phyloP scores from a whole-genome alignment of 768 basidiomycete species.

The Chiua virens region DNA sequence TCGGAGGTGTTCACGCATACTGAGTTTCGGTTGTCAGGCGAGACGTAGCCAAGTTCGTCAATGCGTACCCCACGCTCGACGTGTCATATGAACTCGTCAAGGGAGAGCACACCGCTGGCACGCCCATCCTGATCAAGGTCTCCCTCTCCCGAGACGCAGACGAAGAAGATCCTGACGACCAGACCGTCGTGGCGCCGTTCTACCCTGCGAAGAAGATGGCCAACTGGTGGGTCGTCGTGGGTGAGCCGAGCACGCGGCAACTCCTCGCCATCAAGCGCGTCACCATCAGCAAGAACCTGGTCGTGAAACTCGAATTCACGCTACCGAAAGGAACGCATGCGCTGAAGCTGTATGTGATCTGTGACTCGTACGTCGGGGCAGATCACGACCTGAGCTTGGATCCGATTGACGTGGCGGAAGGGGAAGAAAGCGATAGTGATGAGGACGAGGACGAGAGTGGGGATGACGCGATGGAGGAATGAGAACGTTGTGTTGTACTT shows the following conservation, averaged over 20 bases:
- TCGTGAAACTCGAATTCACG: constrained; percentile 86
- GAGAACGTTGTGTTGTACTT: not conserved
- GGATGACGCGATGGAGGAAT: constrained; percentile 59
- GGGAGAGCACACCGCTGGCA: constrained; percentile 82
- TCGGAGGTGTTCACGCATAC: not conserved
- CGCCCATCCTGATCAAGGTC: constrained; percentile 81
- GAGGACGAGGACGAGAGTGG: constrained; percentile 64
- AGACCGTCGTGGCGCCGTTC: constrained; percentile 88
- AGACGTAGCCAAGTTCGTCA: constrained; percentile 93
- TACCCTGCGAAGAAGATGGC: constrained; percentile 89
- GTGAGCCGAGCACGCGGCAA: constrained; percentile 77
- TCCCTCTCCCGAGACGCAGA: constrained; percentile 80
- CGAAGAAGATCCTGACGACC: constrained; percentile 71
- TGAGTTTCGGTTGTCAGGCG: constrained; percentile 52
- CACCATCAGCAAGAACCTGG: constrained; percentile 71
- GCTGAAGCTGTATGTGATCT: constrained; percentile 88
- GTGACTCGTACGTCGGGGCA: constrained; percentile 88
- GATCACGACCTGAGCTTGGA: constrained; percentile 90
- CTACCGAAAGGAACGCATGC: constrained; percentile 80
- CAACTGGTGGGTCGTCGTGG: constrained; percentile 97
- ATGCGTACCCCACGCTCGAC: constrained; percentile 96
- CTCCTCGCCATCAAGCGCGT: constrained; percentile 85
- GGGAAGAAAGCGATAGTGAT: constrained; percentile 83
- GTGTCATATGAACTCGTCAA: constrained; percentile 84
- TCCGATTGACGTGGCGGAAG: constrained; percentile 84